phyloP scores from a whole-genome alignment of 2,329 filamentous ascomycete genomes.

The Pseudocercospora musae region DNA sequence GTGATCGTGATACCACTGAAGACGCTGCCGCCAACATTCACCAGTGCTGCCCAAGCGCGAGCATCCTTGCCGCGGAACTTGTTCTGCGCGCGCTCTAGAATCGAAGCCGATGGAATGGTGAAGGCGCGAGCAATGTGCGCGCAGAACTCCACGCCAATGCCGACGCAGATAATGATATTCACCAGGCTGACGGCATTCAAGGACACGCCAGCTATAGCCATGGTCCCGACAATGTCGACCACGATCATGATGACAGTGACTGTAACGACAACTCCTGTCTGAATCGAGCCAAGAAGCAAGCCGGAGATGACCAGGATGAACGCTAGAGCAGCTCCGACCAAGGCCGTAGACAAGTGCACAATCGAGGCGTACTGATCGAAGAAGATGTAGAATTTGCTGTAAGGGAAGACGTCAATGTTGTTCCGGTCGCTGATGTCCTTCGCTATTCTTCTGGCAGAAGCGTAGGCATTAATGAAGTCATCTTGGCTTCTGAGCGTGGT shows the following conservation, averaged over 20 bases:
- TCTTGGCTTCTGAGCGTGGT: slow-evolving; percentile 80
- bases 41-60: slow-evolving; percentile 85
- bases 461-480: slow-evolving; percentile 90
- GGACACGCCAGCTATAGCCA: slow-evolving; percentile 84
- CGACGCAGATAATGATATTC: slow-evolving; percentile 94
- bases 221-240: slow-evolving; percentile 88
- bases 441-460: slow-evolving; percentile 82
- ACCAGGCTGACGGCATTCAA: slow-evolving; percentile 94
- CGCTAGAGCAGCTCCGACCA: slow-evolving; percentile 77
- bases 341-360: slow-evolving; percentile 69
- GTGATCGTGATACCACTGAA: slow-evolving; percentile 96
- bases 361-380: slow-evolving; percentile 96
- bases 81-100: slow-evolving; percentile 74
- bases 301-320: slow-evolving; percentile 82
- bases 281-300: slow-evolving; percentile 75
- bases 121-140: slow-evolving; percentile 95
- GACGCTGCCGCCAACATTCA: slow-evolving; percentile 91
- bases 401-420: slow-evolving; percentile 86
- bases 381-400: slow-evolving; percentile 98
- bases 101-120: slow-evolving; percentile 80
- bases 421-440: slow-evolving; percentile 68
- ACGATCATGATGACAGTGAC: slow-evolving; percentile 90
- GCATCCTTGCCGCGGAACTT: slow-evolving; percentile 79
- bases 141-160: slow-evolving; percentile 95
- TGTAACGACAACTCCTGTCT: slow-evolving; percentile 78